Conservation (phyloP, 1,139 yeast genomes). For the Geotrichum siamense region DNA sequence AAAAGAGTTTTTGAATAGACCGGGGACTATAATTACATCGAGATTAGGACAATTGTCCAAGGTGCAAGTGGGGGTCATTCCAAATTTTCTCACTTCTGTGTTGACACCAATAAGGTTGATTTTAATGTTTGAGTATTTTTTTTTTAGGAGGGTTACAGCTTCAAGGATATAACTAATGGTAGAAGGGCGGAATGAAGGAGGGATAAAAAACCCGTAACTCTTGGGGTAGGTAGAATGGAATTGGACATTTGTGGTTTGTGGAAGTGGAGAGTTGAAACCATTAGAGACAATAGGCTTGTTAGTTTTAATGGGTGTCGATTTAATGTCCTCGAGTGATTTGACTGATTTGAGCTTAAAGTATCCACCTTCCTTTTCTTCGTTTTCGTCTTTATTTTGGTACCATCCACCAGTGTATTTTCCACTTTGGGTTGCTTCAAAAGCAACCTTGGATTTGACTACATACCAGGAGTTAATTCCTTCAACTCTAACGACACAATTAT, state of each 20-base stretch:
- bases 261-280: not conserved
- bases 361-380: constrained; percentile 16
- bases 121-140: constrained; percentile 2
- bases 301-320: not conserved
- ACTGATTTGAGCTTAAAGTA: constrained; percentile 4
- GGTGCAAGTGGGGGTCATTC: constrained; percentile 1
- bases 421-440: constrained; percentile 11
- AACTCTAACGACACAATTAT: constrained; percentile 17
- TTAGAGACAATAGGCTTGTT: not conserved
- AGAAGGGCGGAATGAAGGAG: constrained; percentile 6
- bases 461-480: constrained; percentile 10
- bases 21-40: constrained; percentile 17
- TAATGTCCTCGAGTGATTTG: not conserved
- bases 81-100: not conserved
- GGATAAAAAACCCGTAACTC: constrained; percentile 11
- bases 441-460: constrained; percentile 17
- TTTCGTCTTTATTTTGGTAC: too few relatives aligned
- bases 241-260: not conserved
- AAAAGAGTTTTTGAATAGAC: not conserved
- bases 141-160: constrained; percentile 6
- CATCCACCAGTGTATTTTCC: constrained; percentile 15
- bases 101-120: constrained; percentile 7
- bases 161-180: constrained; percentile 5
- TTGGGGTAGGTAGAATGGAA: not conserved
- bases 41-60: constrained; percentile 9